These are phyloP conservation scores for Wickerhamiella allomyrinae DNA, from an alignment of 805 yeast genomes.

Conservation along the genomic window DNA sequence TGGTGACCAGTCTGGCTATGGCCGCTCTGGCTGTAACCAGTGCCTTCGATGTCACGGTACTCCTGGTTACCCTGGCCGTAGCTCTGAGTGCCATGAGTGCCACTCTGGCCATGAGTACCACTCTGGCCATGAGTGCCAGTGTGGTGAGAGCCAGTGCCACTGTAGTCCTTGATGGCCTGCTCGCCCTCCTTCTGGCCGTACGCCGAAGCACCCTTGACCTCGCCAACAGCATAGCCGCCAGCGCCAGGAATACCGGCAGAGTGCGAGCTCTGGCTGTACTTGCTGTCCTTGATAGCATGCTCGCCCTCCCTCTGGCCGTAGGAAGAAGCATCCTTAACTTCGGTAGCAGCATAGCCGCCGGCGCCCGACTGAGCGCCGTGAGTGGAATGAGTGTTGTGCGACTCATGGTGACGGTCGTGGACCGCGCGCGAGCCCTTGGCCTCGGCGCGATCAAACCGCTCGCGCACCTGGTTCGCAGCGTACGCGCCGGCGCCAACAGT, in stretches of 20 bases:
- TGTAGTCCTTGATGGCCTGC: background rate
- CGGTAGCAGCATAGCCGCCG: too few relatives aligned
- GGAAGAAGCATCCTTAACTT: too few relatives aligned
- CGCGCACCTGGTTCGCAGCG: background rate
- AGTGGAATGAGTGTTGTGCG: too few relatives aligned
- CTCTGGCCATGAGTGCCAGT: background rate
- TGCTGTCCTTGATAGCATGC: background rate
- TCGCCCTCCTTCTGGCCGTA: background rate
- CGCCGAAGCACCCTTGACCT: background rate
- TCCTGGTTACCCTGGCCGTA: background rate
- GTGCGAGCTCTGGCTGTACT: background rate
- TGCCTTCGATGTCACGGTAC: constrained; percentile 4
- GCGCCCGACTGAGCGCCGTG: too few relatives aligned
- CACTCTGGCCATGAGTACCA: background rate
- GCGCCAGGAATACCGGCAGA: background rate
- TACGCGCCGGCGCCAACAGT: background rate
- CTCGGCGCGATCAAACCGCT: background rate
- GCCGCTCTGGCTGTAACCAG: too few relatives aligned
- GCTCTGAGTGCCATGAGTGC: background rate
- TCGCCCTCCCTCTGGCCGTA: too few relatives aligned
- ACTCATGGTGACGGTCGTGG: too few relatives aligned
- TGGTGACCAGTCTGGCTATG: background rate
- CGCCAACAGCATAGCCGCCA: background rate
- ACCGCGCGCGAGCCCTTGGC: background rate
- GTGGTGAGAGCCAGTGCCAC: background rate